phyloP scores from a whole-genome alignment of 2,329 filamentous ascomycete species.

The Lizonia empirigonia region DNA sequence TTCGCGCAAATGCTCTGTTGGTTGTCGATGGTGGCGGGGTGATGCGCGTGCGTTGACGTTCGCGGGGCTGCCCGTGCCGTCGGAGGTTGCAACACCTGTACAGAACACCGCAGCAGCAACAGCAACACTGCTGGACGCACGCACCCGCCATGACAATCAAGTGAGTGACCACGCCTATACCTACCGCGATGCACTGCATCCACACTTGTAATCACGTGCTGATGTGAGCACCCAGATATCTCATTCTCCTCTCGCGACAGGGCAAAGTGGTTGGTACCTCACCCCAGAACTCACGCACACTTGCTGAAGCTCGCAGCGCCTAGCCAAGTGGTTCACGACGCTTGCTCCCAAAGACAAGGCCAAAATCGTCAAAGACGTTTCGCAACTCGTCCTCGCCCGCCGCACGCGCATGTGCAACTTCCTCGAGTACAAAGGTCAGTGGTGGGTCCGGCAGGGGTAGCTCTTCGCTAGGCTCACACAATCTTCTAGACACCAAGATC shows the following conservation, averaged over 20 bases:
- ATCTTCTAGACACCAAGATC: conserved; percentile 83
- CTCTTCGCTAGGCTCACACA: conserved; percentile 34
- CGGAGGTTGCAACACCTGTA: conserved; percentile 20
- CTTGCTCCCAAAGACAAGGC: conserved; percentile 97
- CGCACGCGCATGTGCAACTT: conserved; percentile 99
- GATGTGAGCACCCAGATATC: conserved; percentile 67
- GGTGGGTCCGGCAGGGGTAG: conserved; percentile 21
- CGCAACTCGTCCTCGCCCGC: conserved; percentile 92
- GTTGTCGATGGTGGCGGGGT: conserved; percentile 25
- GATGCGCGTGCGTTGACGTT: conserved; percentile 24
- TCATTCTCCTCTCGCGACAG: conserved; percentile 96
- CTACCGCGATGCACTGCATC: background rate
- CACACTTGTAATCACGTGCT: conserved; percentile 8
- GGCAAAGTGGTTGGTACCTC: conserved; percentile 88
- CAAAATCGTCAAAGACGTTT: conserved; percentile 99
- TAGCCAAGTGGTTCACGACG: conserved; percentile 99
- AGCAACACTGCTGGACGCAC: conserved; percentile 9
- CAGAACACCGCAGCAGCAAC: background rate
- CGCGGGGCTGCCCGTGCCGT: conserved; percentile 31
- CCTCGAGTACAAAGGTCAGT: conserved; percentile 93
- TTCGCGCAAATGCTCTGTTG: background rate
- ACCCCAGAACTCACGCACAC: conserved; percentile 31
- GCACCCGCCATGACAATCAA: conserved; percentile 60
- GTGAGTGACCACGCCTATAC: conserved; percentile 45
- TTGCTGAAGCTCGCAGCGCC: conserved; percentile 67